Conservation (phyloP, 169 alveolate genomes). For the Plasmodium reichenowi region DNA sequence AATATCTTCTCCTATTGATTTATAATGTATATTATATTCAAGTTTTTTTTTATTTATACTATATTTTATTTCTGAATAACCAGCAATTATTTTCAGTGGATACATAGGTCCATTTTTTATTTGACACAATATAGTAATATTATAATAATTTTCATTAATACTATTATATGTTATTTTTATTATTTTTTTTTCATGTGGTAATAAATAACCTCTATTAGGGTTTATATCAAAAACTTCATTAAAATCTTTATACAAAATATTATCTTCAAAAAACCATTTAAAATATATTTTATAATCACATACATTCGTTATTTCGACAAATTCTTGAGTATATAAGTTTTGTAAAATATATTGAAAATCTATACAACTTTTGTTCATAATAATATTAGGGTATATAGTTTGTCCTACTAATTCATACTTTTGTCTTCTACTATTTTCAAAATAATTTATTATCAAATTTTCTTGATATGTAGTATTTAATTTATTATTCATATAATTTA, state of each 20-base stretch:
- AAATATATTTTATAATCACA: constrained; percentile 63
- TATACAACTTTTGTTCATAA: constrained; percentile 56
- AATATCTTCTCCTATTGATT: constrained; percentile 51
- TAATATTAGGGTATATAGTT: constrained; percentile 58
- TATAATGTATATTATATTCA: constrained; percentile 42
- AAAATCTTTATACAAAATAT: constrained; percentile 31
- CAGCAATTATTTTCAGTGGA: constrained; percentile 48
- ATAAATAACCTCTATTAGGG: constrained; percentile 46
- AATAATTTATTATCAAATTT: constrained; percentile 35
- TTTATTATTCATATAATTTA: constrained; percentile 57
- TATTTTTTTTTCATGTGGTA: constrained; percentile 51
- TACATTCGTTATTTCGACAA: constrained; percentile 56
- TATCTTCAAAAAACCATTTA: constrained; percentile 74
- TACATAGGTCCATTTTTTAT: constrained; percentile 65
- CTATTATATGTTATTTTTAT: constrained; percentile 58
- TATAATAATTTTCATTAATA: constrained; percentile 60
- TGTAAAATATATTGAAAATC: constrained; percentile 73
- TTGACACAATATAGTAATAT: constrained; percentile 45
- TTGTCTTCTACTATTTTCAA: constrained; percentile 67
- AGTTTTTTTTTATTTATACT: constrained; percentile 33
- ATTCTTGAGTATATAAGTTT: constrained; percentile 69
- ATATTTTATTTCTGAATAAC: constrained; percentile 69
- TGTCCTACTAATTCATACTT: constrained; percentile 57
- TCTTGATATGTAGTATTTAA: constrained; percentile 40
- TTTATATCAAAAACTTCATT: constrained; percentile 35